Evolutionary conservation across 192 early-diverging fungal genomes (phyloP).

Genomic region (Chytriomyces confervae): DNA sequence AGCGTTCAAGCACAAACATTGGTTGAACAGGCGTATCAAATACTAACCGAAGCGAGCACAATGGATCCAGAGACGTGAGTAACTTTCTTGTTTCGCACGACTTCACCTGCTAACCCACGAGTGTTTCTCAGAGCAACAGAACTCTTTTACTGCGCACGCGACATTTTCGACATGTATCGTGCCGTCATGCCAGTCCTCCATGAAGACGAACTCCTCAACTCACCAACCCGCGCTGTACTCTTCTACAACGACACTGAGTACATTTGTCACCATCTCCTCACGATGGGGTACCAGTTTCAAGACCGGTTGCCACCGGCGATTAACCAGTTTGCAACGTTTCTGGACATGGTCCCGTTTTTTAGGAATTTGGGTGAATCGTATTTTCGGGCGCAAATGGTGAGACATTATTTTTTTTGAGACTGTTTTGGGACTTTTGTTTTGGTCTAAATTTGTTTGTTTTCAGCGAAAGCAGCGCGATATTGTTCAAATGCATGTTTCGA

Average conservation of each 20-base stretch:
- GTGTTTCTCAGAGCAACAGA: conserved; percentile 30
- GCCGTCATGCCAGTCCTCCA: conserved; percentile 69
- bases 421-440: background rate
- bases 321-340: conserved; percentile 47
- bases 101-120: background rate
- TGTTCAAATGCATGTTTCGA: conserved; percentile 50
- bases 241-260: conserved; percentile 77
- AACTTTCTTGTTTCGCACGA: conserved; percentile 2
- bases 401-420: background rate
- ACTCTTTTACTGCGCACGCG: conserved; percentile 43
- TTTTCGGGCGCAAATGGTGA: conserved; percentile 63
- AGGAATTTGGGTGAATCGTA: conserved; percentile 57
- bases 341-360: conserved; percentile 59
- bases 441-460: background rate
- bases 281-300: conserved; percentile 55
- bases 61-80: conserved; percentile 27
- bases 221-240: conserved; percentile 60
- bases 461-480: conserved; percentile 64
- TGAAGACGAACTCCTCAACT: conserved; percentile 53
- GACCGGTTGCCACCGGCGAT: conserved; percentile 46
- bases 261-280: conserved; percentile 44
- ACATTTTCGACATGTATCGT: conserved; percentile 66
- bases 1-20: conserved; percentile 48
- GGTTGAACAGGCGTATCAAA: conserved; percentile 47
- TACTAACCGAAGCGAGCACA: conserved; percentile 24